Evolutionary conservation across 1,284 basidiomycete genomes (phyloP), one percentile per base, ranked within the genome.

Genomic region (Albatrellus sp.): DNA sequence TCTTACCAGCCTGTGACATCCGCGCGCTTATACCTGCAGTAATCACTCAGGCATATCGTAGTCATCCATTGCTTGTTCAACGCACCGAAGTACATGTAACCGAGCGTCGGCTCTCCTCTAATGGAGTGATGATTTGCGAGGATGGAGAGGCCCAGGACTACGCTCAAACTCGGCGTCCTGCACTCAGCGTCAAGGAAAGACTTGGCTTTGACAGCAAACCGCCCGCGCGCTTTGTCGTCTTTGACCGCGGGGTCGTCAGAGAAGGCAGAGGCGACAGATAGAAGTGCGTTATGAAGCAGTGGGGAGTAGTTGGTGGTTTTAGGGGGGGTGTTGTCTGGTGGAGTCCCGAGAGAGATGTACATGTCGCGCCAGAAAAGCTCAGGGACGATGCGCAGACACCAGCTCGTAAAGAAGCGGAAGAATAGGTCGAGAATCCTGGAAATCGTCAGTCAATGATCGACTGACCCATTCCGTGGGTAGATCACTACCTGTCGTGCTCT

Each of bases 281-380:
- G 61, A 0, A 81, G 60, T 3, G 75, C 67, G 52, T 83, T 83
- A 60, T 86, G 82, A 2, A 84, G 64, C 66, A 84, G 75, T 0
- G 80, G 78, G 1, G 77, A 79, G 60, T 84, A 85, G 51, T 78
- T 73, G 0, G 76, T 66, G 0, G 72, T 70, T 43, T 70, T 68
- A 0, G 68, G 63, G 7, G 65, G 61, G 0, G 63, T 52, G 8
- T 73, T 62, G 0, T 67, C 62, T 0, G 63, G 65, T 2, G 75
- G 72, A 29, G 61, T 55, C 40, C 57, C 64, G 52, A 84, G 61
- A 48, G 68, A 59, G 47, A 70, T 55, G 55, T 70, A 63, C 74
- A 80, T 77, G 53, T 80, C 77, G 20, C 70, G 64, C 3, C 76
- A 59, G 57, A 80, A 80, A n/a, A 75, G 64, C 33, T 67, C 62